Percentiles rank a stretch among this genome's conserved stretches.
These are phyloP conservation scores for Sugiyamaella sp. DNA, from an alignment of 1,139 yeast genomes.

Conservation along the genomic window DNA sequence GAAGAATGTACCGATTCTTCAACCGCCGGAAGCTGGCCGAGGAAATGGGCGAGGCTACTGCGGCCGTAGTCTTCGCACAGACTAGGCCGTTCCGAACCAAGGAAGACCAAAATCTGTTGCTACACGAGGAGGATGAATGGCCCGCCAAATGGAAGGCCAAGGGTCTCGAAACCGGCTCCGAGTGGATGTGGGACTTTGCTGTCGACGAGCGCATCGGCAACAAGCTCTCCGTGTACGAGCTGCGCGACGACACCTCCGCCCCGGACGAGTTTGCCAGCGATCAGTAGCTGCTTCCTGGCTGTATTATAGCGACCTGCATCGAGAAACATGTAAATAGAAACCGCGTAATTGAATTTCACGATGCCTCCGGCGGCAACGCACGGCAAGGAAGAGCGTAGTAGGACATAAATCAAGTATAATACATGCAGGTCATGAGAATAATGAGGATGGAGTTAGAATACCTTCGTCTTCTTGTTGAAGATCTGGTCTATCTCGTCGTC, in stretches of 20 bases:
- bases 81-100: constrained; percentile 58
- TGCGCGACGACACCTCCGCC: constrained; percentile 16
- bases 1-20: constrained; percentile 76
- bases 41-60: constrained; percentile 63
- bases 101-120: constrained; percentile 57
- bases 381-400: too few relatives aligned
- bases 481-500: constrained; percentile 37
- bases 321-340: constrained; percentile 11
- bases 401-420: constrained; percentile 5
- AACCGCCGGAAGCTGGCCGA: constrained; percentile 72
- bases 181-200: constrained; percentile 81
- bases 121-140: constrained; percentile 87
- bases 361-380: too few relatives aligned
- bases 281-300: too few relatives aligned
- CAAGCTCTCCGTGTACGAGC: constrained; percentile 57
- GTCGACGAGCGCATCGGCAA: constrained; percentile 68
- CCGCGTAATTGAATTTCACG: too few relatives aligned
- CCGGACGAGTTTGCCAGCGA: constrained; percentile 16
- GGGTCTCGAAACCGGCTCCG: constrained; percentile 72
- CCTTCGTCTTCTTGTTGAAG: constrained; percentile 26
- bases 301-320: constrained; percentile 6
- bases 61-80: constrained; percentile 59
- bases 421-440: constrained; percentile 11
- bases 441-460: constrained; percentile 13
- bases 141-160: constrained; percentile 80